Evolutionary conservation across 495 filamentous ascomycete species (phyloP), one percentile per base, ranked within the genome.

Genomic region (Glarea lozoyensis): DNA sequence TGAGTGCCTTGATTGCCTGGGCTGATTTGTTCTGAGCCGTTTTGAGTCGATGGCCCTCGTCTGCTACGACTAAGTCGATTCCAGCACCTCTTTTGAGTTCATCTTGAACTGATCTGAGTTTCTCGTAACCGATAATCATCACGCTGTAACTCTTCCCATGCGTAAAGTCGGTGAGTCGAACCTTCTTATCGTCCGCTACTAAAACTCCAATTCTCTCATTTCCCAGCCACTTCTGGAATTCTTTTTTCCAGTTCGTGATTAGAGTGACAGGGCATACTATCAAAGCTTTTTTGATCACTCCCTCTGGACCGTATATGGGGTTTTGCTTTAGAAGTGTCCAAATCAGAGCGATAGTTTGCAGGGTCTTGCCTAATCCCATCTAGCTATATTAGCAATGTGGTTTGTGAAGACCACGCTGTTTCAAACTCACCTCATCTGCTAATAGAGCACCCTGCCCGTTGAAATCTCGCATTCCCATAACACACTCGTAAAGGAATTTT

Each of bases 71-170:
- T 45, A 90, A 86, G 54, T 88, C 84, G 40, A 88, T 68, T 0
- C 78, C 75, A 31, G 56, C 55, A 5, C 80, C 75, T 48, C 76
- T 75, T 34, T 78, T 71, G 32, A 88, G 60, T 32, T 81, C 79
- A 17, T 76, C 79, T 40, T 81, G 76, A 0, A 88, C 77, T 12
- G 67, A 76, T 39, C 82, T 68, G 20, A 87, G 64, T 56, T 82
- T 86, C 59, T 90, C 84, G 54, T 90, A 90, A 0, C 85, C 85
- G 37, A 90, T 76, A 44, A 90, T 84, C 84, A 87, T 85, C 30
- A 90, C 65, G 48, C 63, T 82, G 49, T 90, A 90, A 15, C 68
- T 68, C 49, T 70, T 78, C n/a, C 85, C 84, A 59, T 66, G 76
- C 0, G 85, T 90, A 49, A 88, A 90, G 56, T 88, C 82, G 0